phyloP scores from a whole-genome alignment of 179 eudicot species.

The Silene vulgaris region DNA sequence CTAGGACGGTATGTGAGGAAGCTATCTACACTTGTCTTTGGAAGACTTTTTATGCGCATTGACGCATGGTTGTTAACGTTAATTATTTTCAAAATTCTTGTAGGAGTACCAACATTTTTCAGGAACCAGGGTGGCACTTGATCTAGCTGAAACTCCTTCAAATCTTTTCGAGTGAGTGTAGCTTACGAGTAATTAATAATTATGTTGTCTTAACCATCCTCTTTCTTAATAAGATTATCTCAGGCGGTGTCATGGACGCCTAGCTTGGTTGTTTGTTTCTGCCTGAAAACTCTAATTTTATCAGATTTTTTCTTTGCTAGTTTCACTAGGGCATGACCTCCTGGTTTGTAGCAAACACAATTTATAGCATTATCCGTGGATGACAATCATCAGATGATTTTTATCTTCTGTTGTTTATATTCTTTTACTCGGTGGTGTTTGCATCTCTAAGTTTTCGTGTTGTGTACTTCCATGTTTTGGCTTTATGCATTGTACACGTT shows the following conservation, averaged over 20 bases:
- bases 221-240: neutral
- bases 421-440: conserved; percentile 3
- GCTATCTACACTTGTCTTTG: conserved; percentile 11
- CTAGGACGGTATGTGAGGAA: conserved; percentile 63
- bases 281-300: neutral
- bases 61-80: neutral
- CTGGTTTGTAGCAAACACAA: neutral
- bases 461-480: neutral
- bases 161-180: conserved; percentile 86
- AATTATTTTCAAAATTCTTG: conserved; percentile 18
- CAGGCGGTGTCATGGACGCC: neutral
- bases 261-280: neutral
- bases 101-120: conserved; percentile 97
- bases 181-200: neutral
- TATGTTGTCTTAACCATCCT: neutral
- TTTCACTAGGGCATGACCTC: conserved; percentile 7
- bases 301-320: conserved; percentile 8
- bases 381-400: neutral
- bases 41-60: neutral
- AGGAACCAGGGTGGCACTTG: conserved; percentile 88
- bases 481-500: neutral
- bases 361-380: neutral
- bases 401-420: neutral
- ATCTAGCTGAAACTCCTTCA: conserved; percentile 95
- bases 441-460: neutral